Percentiles rank a stretch among this genome's conserved stretches.
phyloP scores from a whole-genome alignment of 352 stramenopile species.

The Globisporangium acanthophoron region DNA sequence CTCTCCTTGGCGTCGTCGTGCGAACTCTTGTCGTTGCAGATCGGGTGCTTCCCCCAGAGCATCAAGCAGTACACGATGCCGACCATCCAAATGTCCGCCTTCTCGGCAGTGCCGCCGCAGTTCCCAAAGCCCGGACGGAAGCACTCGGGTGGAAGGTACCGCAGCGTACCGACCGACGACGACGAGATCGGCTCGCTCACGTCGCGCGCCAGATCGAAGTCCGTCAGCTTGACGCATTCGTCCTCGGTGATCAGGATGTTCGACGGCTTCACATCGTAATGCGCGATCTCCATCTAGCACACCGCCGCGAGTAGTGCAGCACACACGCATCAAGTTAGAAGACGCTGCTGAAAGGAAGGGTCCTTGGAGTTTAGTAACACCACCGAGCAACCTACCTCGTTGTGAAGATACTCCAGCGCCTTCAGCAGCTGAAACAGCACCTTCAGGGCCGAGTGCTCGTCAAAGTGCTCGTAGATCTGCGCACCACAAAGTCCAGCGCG shows the following conservation, averaged over 20 bases:
- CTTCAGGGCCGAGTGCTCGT: constrained; percentile 54
- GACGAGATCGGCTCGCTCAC: constrained; percentile 48
- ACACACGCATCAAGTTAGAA: not conserved
- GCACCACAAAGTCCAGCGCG: not conserved
- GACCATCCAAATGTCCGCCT: constrained; percentile 83
- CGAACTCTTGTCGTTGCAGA: constrained; percentile 54
- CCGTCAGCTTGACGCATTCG: constrained; percentile 86
- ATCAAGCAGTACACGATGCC: constrained; percentile 74
- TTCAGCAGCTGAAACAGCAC: constrained; percentile 62
- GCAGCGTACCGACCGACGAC: constrained; percentile 64
- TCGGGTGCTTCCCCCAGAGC: constrained; percentile 71
- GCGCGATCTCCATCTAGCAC: constrained; percentile 58
- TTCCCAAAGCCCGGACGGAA: constrained; percentile 51
- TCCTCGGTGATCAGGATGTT: constrained; percentile 94
- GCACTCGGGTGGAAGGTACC: constrained; percentile 72
- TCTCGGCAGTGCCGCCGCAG: constrained; percentile 64
- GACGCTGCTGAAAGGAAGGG: not conserved
- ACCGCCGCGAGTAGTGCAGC: not conserved
- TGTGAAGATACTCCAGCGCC: constrained; percentile 66
- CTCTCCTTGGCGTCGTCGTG: constrained; percentile 34
- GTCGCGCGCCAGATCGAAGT: constrained; percentile 85
- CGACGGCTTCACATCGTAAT: constrained; percentile 95
- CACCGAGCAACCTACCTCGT: constrained; percentile 37
- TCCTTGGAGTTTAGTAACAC: not conserved
- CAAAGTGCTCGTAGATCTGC: constrained; percentile 54